Base-by-base conservation (phyloP, 768 basidiomycete genomes). In the Boletellus ananas region DNA sequence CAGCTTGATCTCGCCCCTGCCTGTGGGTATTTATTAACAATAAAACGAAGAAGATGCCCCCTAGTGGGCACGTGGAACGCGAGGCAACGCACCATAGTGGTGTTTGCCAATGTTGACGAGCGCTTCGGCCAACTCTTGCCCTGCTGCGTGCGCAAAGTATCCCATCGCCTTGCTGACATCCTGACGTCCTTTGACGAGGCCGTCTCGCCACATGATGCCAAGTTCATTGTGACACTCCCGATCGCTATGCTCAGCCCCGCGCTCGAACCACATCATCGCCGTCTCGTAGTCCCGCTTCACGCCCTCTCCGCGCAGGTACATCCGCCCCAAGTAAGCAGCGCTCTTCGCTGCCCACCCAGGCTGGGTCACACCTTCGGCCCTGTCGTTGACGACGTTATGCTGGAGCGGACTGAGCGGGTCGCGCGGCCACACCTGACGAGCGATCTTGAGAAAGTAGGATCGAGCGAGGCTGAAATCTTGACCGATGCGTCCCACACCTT, bases 281-380 rank as follows among this genome's bases (percentile, higher is more conserved):
- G 80, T 67, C 23, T 76, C 73, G 17, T 79, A 77, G 66, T 97
- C 90, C 52, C 76, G 75, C 58, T 85, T 86, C 20, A 90, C 83
- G 7, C 94, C 95, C 65, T 98, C 96, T 0, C 96, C 95, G 34
- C 96, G 77, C 29, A 99, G 68, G 58, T 87, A 88, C 94, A 99
- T 98, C 50, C 92, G 80, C 0, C 95, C 96, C 7, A 98, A 67
- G 68, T 90, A 97, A 3, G 80, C 90, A 6, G 94, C 93, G 45
- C 90, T 86, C 2, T 84, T 79, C 5, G 87, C 83, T 0, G 90
- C 94, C 43, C 76, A 72, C 25, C 84, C 80, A 3, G 72, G 74
- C n/a, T 79, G 68, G 1, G 75, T 71, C 25, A 72, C 70, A 31
- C 70, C 70, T 21, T 84, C 81, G 11, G 80, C 79, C 69, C 84